Evolutionary conservation across 768 basidiomycete genomes (phyloP).

Genomic region (Termitomyces sp.): DNA sequence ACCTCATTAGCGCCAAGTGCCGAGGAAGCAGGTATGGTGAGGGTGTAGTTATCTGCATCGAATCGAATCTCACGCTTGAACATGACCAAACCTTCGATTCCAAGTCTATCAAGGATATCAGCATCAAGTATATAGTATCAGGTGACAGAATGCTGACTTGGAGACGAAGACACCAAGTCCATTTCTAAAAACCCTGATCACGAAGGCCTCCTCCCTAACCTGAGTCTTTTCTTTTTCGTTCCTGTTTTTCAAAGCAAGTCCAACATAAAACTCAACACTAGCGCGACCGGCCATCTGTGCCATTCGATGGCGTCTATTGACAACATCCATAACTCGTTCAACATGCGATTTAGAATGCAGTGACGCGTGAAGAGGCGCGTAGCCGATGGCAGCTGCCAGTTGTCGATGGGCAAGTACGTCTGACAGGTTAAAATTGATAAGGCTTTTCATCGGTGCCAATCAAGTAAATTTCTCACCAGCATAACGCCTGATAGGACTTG

Average conservation of each 20-base stretch:
- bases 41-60: slow-evolving; percentile 86
- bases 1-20: slow-evolving; percentile 29
- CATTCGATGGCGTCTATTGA: slow-evolving; percentile 91
- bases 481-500: slow-evolving; percentile 94
- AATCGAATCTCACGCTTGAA: slow-evolving; percentile 90
- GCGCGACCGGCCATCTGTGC: slow-evolving; percentile 98
- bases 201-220: slow-evolving; percentile 81
- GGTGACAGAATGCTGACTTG: slow-evolving; percentile 47
- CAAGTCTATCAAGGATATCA: slow-evolving; percentile 50
- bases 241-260: slow-evolving; percentile 77
- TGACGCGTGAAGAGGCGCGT: slow-evolving; percentile 75
- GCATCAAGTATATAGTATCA: not conserved
- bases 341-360: slow-evolving; percentile 87
- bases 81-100: slow-evolving; percentile 89
- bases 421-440: slow-evolving; percentile 17
- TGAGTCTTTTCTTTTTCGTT: slow-evolving; percentile 37
- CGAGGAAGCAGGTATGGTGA: slow-evolving; percentile 53
- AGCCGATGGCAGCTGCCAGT: slow-evolving; percentile 83
- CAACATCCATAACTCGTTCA: slow-evolving; percentile 77
- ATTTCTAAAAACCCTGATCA: slow-evolving; percentile 92
- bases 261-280: slow-evolving; percentile 96
- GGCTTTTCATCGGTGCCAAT: not conserved
- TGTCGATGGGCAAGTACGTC: slow-evolving; percentile 95
- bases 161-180: slow-evolving; percentile 96
- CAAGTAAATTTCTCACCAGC: slow-evolving; percentile 52